Evolutionary conservation across 805 yeast species (phyloP).

Genomic region (Cyberlindnera nakhonratchasimensis): DNA sequence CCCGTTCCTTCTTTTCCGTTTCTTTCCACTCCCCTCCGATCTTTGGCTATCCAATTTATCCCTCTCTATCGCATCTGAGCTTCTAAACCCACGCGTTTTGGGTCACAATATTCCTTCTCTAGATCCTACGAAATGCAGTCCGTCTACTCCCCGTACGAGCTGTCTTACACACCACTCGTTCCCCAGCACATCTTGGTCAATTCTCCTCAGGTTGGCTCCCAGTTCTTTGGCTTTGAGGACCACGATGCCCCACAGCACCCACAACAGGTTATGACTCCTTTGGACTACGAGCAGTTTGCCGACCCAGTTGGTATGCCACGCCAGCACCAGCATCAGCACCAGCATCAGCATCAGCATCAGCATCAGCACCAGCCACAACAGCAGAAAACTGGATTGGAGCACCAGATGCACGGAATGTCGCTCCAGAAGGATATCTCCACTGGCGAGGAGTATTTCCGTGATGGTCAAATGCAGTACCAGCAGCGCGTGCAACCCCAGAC

Average conservation of each 20-base stretch:
- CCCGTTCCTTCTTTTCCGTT: too few relatives aligned
- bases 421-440: constrained; percentile 2
- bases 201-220: constrained; percentile 21
- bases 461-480: neutral
- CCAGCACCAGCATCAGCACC: too few relatives aligned
- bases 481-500: constrained; percentile 2
- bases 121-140: constrained; percentile 20
- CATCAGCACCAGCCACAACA: too few relatives aligned
- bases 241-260: neutral
- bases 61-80: too few relatives aligned
- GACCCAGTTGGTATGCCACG: neutral
- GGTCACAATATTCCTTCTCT: neutral
- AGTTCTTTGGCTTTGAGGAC: constrained; percentile 13
- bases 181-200: constrained; percentile 27
- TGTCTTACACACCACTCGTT: constrained; percentile 24
- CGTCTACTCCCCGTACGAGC: constrained; percentile 24
- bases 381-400: constrained; percentile 2
- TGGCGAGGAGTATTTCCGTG: constrained; percentile 9
- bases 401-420: constrained; percentile 8
- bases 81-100: neutral
- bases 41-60: too few relatives aligned
- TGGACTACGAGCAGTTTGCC: constrained; percentile 13
- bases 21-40: too few relatives aligned
- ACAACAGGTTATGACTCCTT: constrained; percentile 3
- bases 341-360: too few relatives aligned